Evolutionary conservation across 331 rosid genomes (phyloP), one percentile per base, ranked within the genome.

Genomic region (Quercus tomentella): DNA sequence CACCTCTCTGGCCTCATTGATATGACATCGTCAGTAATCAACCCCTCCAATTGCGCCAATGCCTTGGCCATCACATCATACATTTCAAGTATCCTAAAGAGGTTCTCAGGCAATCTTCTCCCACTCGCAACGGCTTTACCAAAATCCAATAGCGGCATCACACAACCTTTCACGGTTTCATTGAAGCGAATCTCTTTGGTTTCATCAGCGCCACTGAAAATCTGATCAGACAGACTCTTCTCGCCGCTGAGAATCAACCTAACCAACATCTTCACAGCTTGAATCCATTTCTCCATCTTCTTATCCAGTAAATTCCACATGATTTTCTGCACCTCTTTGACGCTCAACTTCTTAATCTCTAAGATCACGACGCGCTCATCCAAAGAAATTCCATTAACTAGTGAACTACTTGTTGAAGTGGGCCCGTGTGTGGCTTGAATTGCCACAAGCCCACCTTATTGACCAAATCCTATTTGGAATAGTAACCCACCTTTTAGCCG

Each of bases 201-300:
- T 60, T 88, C 92, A 9, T 87, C 87, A 11, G 85, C 75, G 1
- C 91, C 92, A 56, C 80, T 86, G 49, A 93, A 93, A 62, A 91
- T 81, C 81, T 85, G 83, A 78, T 96, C 96, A 56, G 91, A 91
- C 0, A 93, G 89, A 81, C 87, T 89, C 87, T 89, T 90, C 87
- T 96, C 98, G 1, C 96, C 92, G 8, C 82, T 77, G 58, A 91
- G 61, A 56, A 96, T 28, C 51, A 96, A 83, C 78, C 89, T 76
- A 54, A 96, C 94, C 6, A 84, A 84, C 90, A 91, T 86, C 86
- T 93, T 96, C 61, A 91, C 94, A 8, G 96, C 98, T 30, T 88
- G 96, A 28, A 93, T 87, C 99, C 98, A 96, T 82, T 89, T 91
- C 90, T 91, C 93, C 98, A 96, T 96, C 81, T 91, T 96, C 90